phyloP scores from a whole-genome alignment of 2,329 filamentous ascomycete genomes.

The Byssothecium circinans region DNA sequence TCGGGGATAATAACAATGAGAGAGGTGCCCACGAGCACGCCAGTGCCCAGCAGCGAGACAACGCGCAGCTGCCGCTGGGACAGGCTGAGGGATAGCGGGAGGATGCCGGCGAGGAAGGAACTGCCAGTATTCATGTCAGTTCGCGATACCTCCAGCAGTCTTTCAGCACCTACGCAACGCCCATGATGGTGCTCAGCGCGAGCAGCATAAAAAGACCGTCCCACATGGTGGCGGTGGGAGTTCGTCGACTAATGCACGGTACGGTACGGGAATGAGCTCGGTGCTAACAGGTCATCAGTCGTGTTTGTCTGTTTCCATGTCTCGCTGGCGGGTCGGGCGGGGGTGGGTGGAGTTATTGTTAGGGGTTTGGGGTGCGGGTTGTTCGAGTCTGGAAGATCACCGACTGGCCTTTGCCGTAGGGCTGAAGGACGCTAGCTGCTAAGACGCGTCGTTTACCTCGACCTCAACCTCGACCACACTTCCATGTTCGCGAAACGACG shows the following conservation, averaged over 20 bases:
- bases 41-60: conserved; percentile 89
- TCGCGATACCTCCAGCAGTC: too few species aligned
- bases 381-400: too few species aligned
- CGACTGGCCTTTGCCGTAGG: too few species aligned
- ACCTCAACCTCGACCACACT: conserved; percentile 6
- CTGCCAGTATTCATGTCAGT: conserved; percentile 52
- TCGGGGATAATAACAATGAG: conserved; percentile 98
- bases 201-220: conserved; percentile 68
- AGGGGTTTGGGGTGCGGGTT: too few species aligned
- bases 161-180: conserved; percentile 56
- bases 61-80: conserved; percentile 84
- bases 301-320: conserved; percentile 2
- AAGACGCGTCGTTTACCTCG: too few species aligned
- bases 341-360: not conserved
- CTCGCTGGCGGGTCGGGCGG: conserved; percentile 18
- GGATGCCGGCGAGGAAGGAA: conserved; percentile 88
- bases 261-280: not conserved
- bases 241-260: too few species aligned
- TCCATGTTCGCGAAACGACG: not conserved
- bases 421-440: too few species aligned
- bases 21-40: conserved; percentile 90
- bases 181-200: conserved; percentile 66
- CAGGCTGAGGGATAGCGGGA: conserved; percentile 86
- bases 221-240: conserved; percentile 51
- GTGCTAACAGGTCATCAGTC: not conserved